Evolutionary conservation across 1,284 basidiomycete species (phyloP).

Genomic region (Sphagnurus paluster): DNA sequence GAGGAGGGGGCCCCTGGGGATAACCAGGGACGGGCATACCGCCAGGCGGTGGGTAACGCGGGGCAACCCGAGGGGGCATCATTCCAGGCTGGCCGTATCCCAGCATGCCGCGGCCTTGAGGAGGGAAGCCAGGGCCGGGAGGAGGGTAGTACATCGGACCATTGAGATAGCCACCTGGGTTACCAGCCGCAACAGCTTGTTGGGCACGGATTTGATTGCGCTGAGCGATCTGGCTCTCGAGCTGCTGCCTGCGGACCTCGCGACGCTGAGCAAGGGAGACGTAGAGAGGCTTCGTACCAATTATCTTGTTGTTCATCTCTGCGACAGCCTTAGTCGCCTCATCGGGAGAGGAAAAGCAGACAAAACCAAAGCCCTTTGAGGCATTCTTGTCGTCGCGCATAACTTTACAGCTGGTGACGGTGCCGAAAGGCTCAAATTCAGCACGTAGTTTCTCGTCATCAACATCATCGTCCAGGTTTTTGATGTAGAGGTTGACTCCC

Average conservation of each 20-base stretch:
- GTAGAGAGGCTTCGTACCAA: slow-evolving; percentile 97
- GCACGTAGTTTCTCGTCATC: slow-evolving; percentile 93
- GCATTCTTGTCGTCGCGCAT: slow-evolving; percentile 95
- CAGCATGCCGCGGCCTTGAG: slow-evolving; percentile 84
- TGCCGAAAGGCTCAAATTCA: slow-evolving; percentile 97
- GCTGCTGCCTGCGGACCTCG: slow-evolving; percentile 96
- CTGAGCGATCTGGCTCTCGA: slow-evolving; percentile 98
- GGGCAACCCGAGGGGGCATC: slow-evolving; percentile 75
- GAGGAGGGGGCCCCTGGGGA: slow-evolving; percentile 66
- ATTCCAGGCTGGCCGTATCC: slow-evolving; percentile 81
- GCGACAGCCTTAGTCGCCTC: slow-evolving; percentile 99
- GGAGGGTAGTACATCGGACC: slow-evolving; percentile 84
- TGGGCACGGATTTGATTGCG: slow-evolving; percentile 95
- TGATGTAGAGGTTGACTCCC: slow-evolving; percentile 99
- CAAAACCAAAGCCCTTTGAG: slow-evolving; percentile 98
- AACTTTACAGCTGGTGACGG: slow-evolving; percentile 98
- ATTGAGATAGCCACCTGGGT: slow-evolving; percentile 82
- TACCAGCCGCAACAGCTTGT: slow-evolving; percentile 85
- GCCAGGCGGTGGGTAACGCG: slow-evolving; percentile 33
- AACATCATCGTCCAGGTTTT: slow-evolving; percentile 94
- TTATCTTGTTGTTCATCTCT: slow-evolving; percentile 99
- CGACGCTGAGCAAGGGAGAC: slow-evolving; percentile 99
- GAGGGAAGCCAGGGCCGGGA: slow-evolving; percentile 81
- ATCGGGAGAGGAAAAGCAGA: slow-evolving; percentile 98
- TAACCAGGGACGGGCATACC: slow-evolving; percentile 77